Evolutionary conservation across 1,139 yeast species (phyloP), one percentile per base, ranked within the genome.

Genomic region (Diutina neorugosa): DNA sequence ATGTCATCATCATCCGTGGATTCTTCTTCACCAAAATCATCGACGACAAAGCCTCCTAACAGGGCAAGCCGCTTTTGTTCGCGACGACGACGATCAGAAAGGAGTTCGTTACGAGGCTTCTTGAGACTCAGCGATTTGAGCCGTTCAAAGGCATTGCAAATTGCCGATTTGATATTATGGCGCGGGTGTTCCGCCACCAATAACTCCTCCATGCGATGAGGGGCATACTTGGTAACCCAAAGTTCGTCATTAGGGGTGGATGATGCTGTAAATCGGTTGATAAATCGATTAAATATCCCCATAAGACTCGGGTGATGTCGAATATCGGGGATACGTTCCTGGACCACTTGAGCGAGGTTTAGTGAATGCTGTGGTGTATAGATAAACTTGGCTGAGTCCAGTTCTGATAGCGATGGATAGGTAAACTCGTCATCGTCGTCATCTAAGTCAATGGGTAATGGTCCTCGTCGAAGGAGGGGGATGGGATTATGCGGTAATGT

Each of bases 371-470:
- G 11, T n/a, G 37, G n/a, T 4, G 37, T 31, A 31, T 31, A 31
- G 12, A 11, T 31, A 11, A 31, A 31, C 37, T 76, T 73, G 0
- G 65, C 60, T 2, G 72, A 57, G 0, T 54, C 48, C 5, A 60
- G 58, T 0, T 85, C 85, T 54, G 69, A 71, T 57, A 77, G 77
- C 20, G 68, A 7, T 21, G 50, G 18, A 6, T 9, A 44, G 19
- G 21, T 8, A 16, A 31, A 31, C 2, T 31, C 37, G 4, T 31
- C 37, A 8, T 31, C 37, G 37, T 31, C 16, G 16, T 57, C 57
- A 5, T 43, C 53, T 1, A 54, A 52, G 16, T 23, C 40, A 23
- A 18, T 41, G 4, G 44, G 21, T 14, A 19, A 2, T 9, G 31
- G 47, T 19, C 12, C 37, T 16, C 37, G 19, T n/a, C 9, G 25